A percentile compares a stretch with the other conserved stretches of the same genome.
phyloP scores from a whole-genome alignment of 768 basidiomycete genomes.

The Sarcodon sp. region DNA sequence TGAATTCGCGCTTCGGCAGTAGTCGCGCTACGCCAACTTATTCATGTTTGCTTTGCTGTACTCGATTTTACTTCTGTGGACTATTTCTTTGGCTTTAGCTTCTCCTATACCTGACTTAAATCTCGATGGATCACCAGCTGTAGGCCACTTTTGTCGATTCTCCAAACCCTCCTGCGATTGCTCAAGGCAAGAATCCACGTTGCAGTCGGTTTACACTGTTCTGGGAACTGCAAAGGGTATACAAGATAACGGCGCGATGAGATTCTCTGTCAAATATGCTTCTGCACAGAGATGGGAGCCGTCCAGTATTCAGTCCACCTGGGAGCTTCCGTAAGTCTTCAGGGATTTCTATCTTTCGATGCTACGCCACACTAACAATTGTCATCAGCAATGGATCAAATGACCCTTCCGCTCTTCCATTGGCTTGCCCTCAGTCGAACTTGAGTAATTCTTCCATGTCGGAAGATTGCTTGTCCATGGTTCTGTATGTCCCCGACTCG shows the following conservation, averaged over 20 bases:
- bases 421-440: slow-evolving; percentile 57
- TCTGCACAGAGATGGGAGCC: slow-evolving; percentile 46
- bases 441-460: slow-evolving; percentile 33
- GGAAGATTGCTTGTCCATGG: slow-evolving; percentile 78
- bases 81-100: too few species aligned
- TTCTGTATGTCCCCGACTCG: slow-evolving; percentile 52
- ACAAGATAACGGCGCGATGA: slow-evolving; percentile 31
- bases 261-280: slow-evolving; percentile 61
- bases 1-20: too few species aligned
- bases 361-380: neutral
- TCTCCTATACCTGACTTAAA: too few species aligned
- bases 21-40: too few species aligned
- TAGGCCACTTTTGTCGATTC: too few species aligned
- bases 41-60: too few species aligned
- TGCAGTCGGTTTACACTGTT: slow-evolving; percentile 25
- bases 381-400: slow-evolving; percentile 32
- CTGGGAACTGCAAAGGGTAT: slow-evolving; percentile 46
- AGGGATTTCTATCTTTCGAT: neutral
- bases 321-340: slow-evolving; percentile 48
- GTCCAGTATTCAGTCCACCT: slow-evolving; percentile 37
- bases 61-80: too few species aligned
- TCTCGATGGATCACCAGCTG: too few species aligned
- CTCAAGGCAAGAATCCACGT: too few species aligned
- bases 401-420: slow-evolving; percentile 43
- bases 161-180: too few species aligned